Base-by-base conservation (phyloP, 2,329 filamentous ascomycete species). In the Coniochaeta sp. region DNA sequence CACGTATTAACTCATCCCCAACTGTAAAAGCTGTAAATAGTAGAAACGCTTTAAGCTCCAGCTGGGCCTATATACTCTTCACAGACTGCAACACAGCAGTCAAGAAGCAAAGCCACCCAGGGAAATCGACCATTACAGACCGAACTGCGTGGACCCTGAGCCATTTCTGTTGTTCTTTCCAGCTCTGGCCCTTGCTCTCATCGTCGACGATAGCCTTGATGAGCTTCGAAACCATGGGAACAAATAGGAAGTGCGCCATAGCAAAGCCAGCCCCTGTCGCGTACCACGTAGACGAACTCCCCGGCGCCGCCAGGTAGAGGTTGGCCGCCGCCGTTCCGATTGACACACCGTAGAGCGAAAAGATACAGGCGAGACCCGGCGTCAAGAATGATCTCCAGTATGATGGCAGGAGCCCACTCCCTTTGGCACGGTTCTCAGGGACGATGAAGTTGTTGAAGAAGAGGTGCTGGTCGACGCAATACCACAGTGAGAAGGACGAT, bases 81-180 rank as follows among this genome's bases (percentile, higher is more conserved):
- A 72, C 54, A 9, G 65, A 68, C 58, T 67, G 56, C 42, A 55
- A 66, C 42, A 70, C 55, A 26, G 64, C 63, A 19, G 67, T 68
- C 22, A 72, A 50, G 55, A 73, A 73, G 60, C 68, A 72, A 3
- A 67, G 28, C 70, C 70, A 73, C 1, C 68, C 65, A 4, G 70
- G 69, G n/a, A 73, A 44, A 57, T 73, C 71, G 7, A 65, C 64
- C 9, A 68, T 1, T 10, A 67, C 58, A 7, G 68, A 70, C 40
- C 71, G 64, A 28, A 69, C 42, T 8, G 60, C 47, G 61, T 73
- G 71, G 8, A 71, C 63, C 30, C 63, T 50, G 10, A 73, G 62
- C 71, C 71, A 73, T 52, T 65, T 61, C 54, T 62, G 61, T 32
- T 71, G 65, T 12, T 63, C 58, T 57, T 65, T 60, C 9, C 60